These are phyloP conservation scores for Cornus suecica DNA, from an alignment of 148 eudicot species.

Conservation along the genomic window DNA sequence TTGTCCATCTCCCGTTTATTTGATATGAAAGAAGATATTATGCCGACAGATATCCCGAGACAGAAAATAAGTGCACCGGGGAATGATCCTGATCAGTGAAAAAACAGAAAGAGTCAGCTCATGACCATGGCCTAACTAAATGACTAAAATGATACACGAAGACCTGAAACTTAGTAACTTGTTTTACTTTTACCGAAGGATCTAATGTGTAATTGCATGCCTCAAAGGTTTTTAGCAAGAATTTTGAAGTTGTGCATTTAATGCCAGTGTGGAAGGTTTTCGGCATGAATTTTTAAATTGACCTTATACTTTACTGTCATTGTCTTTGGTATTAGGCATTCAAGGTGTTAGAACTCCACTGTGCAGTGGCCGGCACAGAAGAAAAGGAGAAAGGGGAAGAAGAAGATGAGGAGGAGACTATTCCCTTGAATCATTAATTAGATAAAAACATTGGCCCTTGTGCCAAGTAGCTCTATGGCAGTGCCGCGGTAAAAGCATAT, in stretches of 20 bases:
- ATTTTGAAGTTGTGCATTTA: background rate
- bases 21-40: conserved; percentile 47
- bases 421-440: background rate
- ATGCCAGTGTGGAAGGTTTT: background rate
- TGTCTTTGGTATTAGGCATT: background rate
- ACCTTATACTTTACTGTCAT: background rate
- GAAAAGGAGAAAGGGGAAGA: background rate
- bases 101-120: too few relatives aligned
- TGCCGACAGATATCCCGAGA: conserved; percentile 75
- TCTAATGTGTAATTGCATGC: background rate
- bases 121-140: conserved; percentile 4
- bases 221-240: background rate
- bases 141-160: background rate
- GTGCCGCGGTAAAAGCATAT: background rate
- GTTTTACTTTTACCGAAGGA: background rate
- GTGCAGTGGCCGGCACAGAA: background rate
- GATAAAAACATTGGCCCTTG: background rate
- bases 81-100: conserved; percentile 41
- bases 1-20: conserved; percentile 64
- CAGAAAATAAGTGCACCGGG: conserved; percentile 56
- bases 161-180: background rate
- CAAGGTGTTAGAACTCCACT: conserved; percentile 1
- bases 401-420: background rate
- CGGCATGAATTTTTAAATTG: background rate
- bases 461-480: too few relatives aligned